Evolutionary conservation across 495 filamentous ascomycete genomes (phyloP).

Genomic region (Collariella sp.): DNA sequence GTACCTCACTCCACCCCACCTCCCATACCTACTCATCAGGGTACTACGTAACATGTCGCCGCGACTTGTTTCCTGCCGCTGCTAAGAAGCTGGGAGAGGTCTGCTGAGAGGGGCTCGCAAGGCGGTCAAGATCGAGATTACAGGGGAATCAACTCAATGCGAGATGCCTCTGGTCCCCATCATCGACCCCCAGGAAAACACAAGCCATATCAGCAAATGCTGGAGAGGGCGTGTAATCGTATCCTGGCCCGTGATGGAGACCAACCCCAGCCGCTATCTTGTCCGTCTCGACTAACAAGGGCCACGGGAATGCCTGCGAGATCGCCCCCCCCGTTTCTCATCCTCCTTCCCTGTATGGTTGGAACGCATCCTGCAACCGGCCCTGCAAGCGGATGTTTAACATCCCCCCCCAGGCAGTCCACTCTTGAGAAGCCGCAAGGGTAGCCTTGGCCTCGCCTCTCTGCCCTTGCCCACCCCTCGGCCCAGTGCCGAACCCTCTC

Average conservation of each 20-base stretch:
- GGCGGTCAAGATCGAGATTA: not conserved
- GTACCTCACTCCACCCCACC: not conserved
- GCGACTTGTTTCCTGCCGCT: not conserved
- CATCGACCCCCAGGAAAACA: not conserved
- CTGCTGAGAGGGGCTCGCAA: not conserved
- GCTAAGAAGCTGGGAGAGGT: not conserved
- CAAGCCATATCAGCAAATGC: conserved; percentile 17
- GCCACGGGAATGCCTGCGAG: conserved; percentile 29
- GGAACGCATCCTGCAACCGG: conserved; percentile 37
- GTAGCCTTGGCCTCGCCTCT: conserved; percentile 34
- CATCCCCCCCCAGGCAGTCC: conserved; percentile 31
- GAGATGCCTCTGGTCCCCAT: not conserved
- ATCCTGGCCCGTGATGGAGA: conserved; percentile 11
- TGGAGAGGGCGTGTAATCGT: conserved; percentile 7
- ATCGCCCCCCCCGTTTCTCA: conserved; percentile 40
- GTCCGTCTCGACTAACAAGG: conserved; percentile 28
- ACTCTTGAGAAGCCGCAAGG: conserved; percentile 35
- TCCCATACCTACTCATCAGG: not conserved
- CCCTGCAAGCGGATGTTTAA: conserved; percentile 38
- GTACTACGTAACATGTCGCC: not conserved
- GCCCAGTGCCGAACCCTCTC: conserved; percentile 42
- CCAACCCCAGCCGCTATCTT: not conserved
- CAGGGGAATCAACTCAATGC: not conserved
- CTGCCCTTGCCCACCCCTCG: conserved; percentile 33
- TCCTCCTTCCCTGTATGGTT: conserved; percentile 48